Base-by-base conservation (phyloP, 2,329 filamentous ascomycete genomes). In the Colletotrichum tamarilloi region DNA sequence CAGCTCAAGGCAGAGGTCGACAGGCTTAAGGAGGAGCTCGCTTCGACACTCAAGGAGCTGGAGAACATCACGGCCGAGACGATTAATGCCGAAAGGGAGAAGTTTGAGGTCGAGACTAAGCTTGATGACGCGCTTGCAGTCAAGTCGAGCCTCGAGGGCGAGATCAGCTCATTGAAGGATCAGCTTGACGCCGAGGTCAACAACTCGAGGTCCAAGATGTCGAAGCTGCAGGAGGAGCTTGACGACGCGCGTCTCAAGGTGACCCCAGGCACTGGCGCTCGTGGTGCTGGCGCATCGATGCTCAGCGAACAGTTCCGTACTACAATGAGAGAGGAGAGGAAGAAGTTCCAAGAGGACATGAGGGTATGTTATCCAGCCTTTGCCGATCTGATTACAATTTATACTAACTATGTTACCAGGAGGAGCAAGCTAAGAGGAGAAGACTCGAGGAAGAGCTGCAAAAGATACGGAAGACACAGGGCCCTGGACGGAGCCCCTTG, bases 251-350 rank as follows among this genome's bases (percentile, higher is more conserved):
- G 83, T 68, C 82, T 89, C 74, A 87, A 84, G 81, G 84, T 81
- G n/a, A 68, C 59, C 19, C 73, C 78, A 7, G 78, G 78, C 14
- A 81, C 80, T 19, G 78, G 80, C 3, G 79, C 78, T 7, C 80
- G 81, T 66, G 82, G 85, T 6, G 82, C 83, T 0, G 87, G 87
- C 2, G 87, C 87, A 14, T 83, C 83, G 9, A 84, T 89, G 84
- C 82, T 89, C 75, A 89, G 87, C 78, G 87, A 89, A 81, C 87
- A 89, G 80, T 89, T 89, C 81, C 80, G 87, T 60, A 82, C 85
- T 8, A 88, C 86, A 26, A 89, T 89, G 87, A 85, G 87, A 76
- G 87, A 88, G 78, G 87, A 89, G 82, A 84, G 87, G 75, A 88
- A 85, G 83, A 88, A 86, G 80, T 89, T 88, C 81, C 87, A 89